These are phyloP conservation scores for Irpex sp. DNA, from an alignment of 1,284 basidiomycete species.

Conservation along the genomic window DNA sequence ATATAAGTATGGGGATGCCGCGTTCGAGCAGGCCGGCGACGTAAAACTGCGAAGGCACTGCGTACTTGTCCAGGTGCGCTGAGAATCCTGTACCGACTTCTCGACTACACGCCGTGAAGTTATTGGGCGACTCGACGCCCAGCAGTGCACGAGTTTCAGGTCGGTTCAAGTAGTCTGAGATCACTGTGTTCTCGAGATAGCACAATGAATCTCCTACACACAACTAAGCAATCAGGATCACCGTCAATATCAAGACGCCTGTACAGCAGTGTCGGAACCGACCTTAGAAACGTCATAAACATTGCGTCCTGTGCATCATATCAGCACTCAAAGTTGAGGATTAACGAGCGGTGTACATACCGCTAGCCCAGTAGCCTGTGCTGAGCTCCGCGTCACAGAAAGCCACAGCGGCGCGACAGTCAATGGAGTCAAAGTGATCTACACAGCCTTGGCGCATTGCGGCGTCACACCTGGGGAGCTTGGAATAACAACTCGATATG, in stretches of 20 bases:
- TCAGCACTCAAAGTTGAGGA: neutral
- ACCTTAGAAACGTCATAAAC: slow-evolving; percentile 74
- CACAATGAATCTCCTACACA: slow-evolving; percentile 51
- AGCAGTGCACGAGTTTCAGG: slow-evolving; percentile 51
- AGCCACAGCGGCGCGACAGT: slow-evolving; percentile 55
- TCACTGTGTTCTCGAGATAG: slow-evolving; percentile 49
- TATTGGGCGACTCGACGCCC: slow-evolving; percentile 52
- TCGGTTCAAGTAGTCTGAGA: slow-evolving; percentile 53
- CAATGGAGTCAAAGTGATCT: slow-evolving; percentile 55
- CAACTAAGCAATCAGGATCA: slow-evolving; percentile 29
- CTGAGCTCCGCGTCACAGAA: slow-evolving; percentile 63
- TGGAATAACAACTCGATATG: neutral
- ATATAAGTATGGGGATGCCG: slow-evolving; percentile 68
- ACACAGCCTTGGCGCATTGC: slow-evolving; percentile 46
- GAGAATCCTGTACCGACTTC: slow-evolving; percentile 47
- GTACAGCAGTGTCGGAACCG: slow-evolving; percentile 6
- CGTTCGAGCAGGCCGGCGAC: slow-evolving; percentile 72
- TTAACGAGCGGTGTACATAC: slow-evolving; percentile 28
- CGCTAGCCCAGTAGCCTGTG: slow-evolving; percentile 46
- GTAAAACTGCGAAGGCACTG: slow-evolving; percentile 57
- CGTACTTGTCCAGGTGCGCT: slow-evolving; percentile 57
- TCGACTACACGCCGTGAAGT: slow-evolving; percentile 56
- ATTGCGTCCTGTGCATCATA: slow-evolving; percentile 43
- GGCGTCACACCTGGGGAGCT: slow-evolving; percentile 56
- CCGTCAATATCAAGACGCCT: neutral